phyloP scores from a whole-genome alignment of 2,329 filamentous ascomycete genomes.

The Colletotrichum horii region DNA sequence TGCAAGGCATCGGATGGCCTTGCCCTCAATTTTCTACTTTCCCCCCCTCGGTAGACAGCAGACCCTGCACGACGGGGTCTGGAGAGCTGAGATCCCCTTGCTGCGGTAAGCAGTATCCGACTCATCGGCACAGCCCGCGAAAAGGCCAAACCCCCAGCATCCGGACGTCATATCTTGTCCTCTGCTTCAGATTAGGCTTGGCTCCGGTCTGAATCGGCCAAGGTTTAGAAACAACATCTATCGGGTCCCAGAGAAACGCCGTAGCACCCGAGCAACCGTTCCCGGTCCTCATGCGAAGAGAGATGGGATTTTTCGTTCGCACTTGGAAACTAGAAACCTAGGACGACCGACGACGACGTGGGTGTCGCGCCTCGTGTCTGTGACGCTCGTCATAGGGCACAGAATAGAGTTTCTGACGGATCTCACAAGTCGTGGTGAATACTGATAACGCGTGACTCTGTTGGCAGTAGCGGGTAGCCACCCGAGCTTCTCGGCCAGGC shows the following conservation, averaged over 20 bases:
- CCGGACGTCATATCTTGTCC: constrained; percentile 9
- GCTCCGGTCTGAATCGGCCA: not conserved
- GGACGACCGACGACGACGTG: not conserved
- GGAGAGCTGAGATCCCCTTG: not conserved
- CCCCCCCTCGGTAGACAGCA: not conserved
- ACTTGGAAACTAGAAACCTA: not conserved
- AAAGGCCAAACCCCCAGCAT: constrained; percentile 1
- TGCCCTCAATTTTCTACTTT: not conserved
- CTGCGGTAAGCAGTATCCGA: not conserved
- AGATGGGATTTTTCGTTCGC: not conserved
- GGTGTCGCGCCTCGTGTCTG: not conserved
- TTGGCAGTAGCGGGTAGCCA: not conserved
- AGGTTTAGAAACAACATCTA: constrained; percentile 5
- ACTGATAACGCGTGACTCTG: not conserved
- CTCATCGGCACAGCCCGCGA: not conserved
- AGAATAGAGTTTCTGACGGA: not conserved
- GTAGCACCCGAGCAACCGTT: constrained; percentile 11
- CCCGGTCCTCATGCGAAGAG: not conserved
- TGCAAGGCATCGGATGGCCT: not conserved
- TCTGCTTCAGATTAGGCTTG: constrained; percentile 9
- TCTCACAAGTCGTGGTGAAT: not conserved
- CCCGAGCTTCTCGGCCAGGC: not conserved
- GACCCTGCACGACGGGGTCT: not conserved
- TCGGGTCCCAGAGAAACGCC: not conserved
- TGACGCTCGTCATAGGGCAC: not conserved